phyloP scores from a whole-genome alignment of 805 yeast species.

The Candida morakotiae region DNA sequence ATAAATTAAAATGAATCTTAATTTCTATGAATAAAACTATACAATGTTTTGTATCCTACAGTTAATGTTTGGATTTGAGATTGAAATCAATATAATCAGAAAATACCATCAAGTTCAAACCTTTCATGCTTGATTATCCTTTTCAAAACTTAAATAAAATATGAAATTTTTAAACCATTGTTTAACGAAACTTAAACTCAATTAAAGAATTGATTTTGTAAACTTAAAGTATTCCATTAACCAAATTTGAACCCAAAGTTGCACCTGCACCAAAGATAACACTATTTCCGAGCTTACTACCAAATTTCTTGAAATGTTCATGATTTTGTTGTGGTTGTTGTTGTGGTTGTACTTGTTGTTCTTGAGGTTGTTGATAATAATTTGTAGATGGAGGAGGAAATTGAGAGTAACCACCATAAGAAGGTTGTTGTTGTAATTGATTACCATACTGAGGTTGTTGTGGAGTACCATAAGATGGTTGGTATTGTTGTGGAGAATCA shows the following conservation, averaged over 20 bases:
- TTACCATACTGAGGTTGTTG: conserved; percentile 8
- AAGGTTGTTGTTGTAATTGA: conserved; percentile 24
- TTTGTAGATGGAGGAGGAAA: conserved; percentile 50
- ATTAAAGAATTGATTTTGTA: no score
- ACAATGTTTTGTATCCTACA: no score
- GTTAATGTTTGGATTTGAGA: no score
- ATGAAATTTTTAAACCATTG: no score
- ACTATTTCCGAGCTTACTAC: conserved; percentile 84
- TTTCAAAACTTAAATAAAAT: no score
- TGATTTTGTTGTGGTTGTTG: conserved; percentile 17
- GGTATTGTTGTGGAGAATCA: conserved; percentile 16
- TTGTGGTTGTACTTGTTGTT: conserved; percentile 5
- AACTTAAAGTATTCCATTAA: conserved; percentile 67
- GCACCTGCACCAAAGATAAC: conserved; percentile 97
- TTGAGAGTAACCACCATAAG: conserved; percentile 37
- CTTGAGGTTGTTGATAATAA: conserved; percentile 42
- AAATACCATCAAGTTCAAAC: no score
- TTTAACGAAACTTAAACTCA: no score
- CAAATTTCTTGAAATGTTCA: conserved; percentile 54
- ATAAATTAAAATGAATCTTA: background rate
- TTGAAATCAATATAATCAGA: no score
- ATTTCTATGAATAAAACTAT: background rate
- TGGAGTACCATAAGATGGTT: conserved; percentile 10
- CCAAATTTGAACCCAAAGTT: conserved; percentile 79
- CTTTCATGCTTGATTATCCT: no score